These are phyloP conservation scores for Suhomyces xylopsoci DNA, from an alignment of 805 yeast species.

Conservation along the genomic window DNA sequence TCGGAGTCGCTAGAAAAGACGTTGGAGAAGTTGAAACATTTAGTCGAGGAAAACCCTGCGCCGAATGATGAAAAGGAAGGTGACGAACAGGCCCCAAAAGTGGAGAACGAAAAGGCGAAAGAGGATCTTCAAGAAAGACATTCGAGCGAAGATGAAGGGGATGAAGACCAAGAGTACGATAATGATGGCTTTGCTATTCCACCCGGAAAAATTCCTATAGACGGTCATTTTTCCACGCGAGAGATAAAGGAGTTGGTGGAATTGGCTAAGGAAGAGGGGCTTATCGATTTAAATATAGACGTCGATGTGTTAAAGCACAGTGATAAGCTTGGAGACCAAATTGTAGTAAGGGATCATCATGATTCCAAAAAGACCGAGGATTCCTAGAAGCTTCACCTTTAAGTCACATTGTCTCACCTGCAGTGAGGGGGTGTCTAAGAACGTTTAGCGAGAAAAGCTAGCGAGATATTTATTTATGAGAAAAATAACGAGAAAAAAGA, in stretches of 20 bases:
- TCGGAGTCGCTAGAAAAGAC: conserved; percentile 13
- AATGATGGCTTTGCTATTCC: conserved; percentile 38
- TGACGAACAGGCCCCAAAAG: not conserved
- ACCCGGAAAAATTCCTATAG: conserved; percentile 36
- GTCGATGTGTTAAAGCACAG: conserved; percentile 23
- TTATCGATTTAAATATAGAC: conserved; percentile 22
- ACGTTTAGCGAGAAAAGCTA: not conserved
- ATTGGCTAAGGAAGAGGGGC: conserved; percentile 29
- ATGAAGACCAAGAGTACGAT: conserved; percentile 16
- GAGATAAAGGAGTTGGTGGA: conserved; percentile 31
- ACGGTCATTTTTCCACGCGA: conserved; percentile 37
- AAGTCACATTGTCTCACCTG: not conserved
- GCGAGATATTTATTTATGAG: not conserved
- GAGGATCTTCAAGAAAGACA: not conserved
- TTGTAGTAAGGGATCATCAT: conserved; percentile 21
- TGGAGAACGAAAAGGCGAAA: not conserved
- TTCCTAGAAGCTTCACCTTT: not conserved
- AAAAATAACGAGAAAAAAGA: not conserved
- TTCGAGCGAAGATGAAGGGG: conserved; percentile 5
- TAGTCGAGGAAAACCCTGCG: conserved; percentile 20
- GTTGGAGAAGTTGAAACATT: conserved; percentile 23
- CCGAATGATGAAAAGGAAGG: conserved; percentile 3
- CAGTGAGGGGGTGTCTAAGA: not conserved
- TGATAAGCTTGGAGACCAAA: conserved; percentile 27
- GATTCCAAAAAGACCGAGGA: not conserved